A percentile compares a stretch with the other conserved stretches of the same genome.
These are phyloP conservation scores for Stipa capillata DNA, from an alignment of 176 grass and related monocot species.

Conservation along the genomic window DNA sequence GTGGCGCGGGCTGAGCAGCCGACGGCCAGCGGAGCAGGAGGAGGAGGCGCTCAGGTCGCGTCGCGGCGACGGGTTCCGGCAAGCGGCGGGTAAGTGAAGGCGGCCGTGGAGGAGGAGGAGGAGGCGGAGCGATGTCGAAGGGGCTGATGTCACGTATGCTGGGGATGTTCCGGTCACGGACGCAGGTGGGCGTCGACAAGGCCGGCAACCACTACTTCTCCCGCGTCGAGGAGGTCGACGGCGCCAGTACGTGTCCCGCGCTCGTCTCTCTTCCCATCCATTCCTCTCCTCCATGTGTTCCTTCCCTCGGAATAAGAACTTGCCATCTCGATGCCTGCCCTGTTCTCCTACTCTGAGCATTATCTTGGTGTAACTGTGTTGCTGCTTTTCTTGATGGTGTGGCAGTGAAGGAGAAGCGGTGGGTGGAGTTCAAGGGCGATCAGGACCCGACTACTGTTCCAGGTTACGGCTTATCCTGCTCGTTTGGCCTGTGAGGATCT, in stretches of 20 bases:
- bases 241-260: slow-evolving; percentile 31
- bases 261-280: neutral
- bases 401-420: slow-evolving; percentile 83
- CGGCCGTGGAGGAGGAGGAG: neutral
- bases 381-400: neutral
- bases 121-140: slow-evolving; percentile 57
- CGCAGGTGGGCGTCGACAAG: slow-evolving; percentile 74
- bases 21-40: neutral
- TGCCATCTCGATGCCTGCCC: too few species aligned
- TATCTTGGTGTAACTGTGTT: neutral
- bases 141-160: slow-evolving; percentile 54
- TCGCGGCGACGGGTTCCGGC: neutral
- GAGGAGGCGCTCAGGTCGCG: neutral
- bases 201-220: slow-evolving; percentile 76
- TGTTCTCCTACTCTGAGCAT: neutral
- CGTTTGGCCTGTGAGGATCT: neutral
- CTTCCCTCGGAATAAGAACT: neutral
- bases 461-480: slow-evolving; percentile 39
- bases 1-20: too few species aligned
- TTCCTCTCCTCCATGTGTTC: neutral
- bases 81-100: neutral
- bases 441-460: slow-evolving; percentile 70
- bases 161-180: slow-evolving; percentile 57
- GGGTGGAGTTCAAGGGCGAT: slow-evolving; percentile 89
- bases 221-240: slow-evolving; percentile 68